Percentiles rank a stretch among this genome's conserved stretches.
phyloP scores from a whole-genome alignment of 768 basidiomycete genomes.

The Sutorius australiensis region DNA sequence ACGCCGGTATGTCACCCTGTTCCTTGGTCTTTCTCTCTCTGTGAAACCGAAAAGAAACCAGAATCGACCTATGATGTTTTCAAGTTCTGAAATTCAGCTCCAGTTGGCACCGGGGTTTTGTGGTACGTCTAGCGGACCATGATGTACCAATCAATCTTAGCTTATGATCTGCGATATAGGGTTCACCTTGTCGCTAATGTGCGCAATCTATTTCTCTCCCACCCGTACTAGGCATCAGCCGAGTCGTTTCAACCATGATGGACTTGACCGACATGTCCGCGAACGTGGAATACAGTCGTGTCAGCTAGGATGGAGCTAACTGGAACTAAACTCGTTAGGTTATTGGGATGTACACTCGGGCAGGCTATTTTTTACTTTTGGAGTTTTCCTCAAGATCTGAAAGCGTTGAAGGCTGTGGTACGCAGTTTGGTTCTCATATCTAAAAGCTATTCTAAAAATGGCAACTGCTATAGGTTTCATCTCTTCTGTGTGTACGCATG shows the following conservation, averaged over 20 bases:
- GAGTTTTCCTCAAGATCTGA: constrained; percentile 6
- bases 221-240: neutral
- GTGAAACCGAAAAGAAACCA: neutral
- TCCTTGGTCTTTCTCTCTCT: neutral
- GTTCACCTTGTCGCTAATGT: constrained; percentile 1
- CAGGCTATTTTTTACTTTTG: constrained; percentile 9
- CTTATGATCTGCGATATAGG: neutral
- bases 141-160: too few species aligned
- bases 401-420: constrained; percentile 6
- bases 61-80: neutral
- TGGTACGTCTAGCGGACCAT: constrained; percentile 1
- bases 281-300: neutral
- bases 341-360: constrained; percentile 11
- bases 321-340: neutral
- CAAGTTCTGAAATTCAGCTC: neutral
- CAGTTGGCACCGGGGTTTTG: neutral
- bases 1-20: neutral
- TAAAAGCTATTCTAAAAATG: neutral
- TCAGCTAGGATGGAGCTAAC: neutral
- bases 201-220: neutral
- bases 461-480: neutral
- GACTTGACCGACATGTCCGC: neutral
- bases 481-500: constrained; percentile 1
- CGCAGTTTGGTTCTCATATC: neutral
- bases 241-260: neutral